Evolutionary conservation across 106 monocot species (phyloP).

Genomic region (Phalaenopsis equestris): DNA sequence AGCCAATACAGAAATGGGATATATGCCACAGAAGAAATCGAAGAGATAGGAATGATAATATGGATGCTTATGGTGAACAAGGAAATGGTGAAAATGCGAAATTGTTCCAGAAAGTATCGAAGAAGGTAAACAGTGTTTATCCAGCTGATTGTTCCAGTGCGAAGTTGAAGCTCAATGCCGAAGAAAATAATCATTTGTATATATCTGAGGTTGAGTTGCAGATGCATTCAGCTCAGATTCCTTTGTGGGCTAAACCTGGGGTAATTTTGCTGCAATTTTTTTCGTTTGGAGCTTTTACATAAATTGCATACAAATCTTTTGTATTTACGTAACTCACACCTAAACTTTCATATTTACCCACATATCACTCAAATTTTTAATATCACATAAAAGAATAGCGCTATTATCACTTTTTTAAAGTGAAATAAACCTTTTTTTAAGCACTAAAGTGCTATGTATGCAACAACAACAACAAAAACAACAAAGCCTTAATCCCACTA

Average conservation of each 20-base stretch:
- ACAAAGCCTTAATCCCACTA: too few relatives aligned
- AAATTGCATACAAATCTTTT: too few relatives aligned
- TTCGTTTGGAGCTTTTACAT: too few relatives aligned
- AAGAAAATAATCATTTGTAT: slow-evolving; percentile 53
- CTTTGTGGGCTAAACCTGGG: slow-evolving; percentile 70
- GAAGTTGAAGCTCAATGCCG: slow-evolving; percentile 24
- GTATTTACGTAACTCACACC: too few relatives aligned
- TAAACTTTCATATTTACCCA: too few relatives aligned
- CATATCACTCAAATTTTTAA: too few relatives aligned
- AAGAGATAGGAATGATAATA: slow-evolving; percentile 53
- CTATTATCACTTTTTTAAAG: too few relatives aligned
- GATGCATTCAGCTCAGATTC: slow-evolving; percentile 42
- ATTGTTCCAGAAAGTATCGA: slow-evolving; percentile 36
- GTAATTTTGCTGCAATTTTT: slow-evolving; percentile 18
- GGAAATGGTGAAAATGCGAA: slow-evolving; percentile 41
- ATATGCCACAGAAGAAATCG: slow-evolving; percentile 70
- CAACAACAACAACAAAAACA: too few relatives aligned
- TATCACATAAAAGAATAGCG: too few relatives aligned
- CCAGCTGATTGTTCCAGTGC: slow-evolving; percentile 21
- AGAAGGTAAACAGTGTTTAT: slow-evolving; percentile 42
- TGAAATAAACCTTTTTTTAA: too few relatives aligned
- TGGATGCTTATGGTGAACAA: slow-evolving; percentile 79
- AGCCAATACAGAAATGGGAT: slow-evolving; percentile 94
- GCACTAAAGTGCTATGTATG: too few relatives aligned
- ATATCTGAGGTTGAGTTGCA: slow-evolving; percentile 88